Percentiles rank a stretch among this genome's conserved stretches.
Conservation (phyloP, 2,329 filamentous ascomycete genomes). For the Botrytis medusae region DNA sequence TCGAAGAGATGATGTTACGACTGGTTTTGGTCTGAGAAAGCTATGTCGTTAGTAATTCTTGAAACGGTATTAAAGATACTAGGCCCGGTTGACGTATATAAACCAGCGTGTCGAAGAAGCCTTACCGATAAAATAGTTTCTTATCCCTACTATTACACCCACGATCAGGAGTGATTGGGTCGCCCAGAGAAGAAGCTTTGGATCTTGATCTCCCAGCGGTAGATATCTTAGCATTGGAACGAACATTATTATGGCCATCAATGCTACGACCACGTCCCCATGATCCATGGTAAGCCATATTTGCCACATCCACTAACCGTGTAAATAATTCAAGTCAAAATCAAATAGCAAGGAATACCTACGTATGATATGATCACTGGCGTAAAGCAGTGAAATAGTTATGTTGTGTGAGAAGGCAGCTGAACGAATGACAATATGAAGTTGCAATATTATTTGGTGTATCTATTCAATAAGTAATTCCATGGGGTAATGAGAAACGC, state of each 20-base stretch:
- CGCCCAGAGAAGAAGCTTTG: constrained; percentile 4
- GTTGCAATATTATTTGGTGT: neutral
- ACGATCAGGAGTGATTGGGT: neutral
- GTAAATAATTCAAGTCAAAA: constrained; percentile 15
- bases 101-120: neutral
- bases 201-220: constrained; percentile 5
- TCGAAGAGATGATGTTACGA: constrained; percentile 25
- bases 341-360: constrained; percentile 10
- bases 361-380: constrained; percentile 1
- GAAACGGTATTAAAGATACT: too few species aligned
- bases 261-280: constrained; percentile 8
- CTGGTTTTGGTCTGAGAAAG: neutral
- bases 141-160: neutral
- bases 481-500: neutral
- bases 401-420: neutral
- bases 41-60: neutral
- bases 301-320: neutral
- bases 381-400: constrained; percentile 6
- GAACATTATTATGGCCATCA: neutral
- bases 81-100: neutral
- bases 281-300: constrained; percentile 20
- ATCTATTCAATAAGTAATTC: neutral
- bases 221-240: neutral
- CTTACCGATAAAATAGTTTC: constrained; percentile 4
- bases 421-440: constrained; percentile 12